Conservation (phyloP, 2,329 filamentous ascomycete species). For the Ascochyta fabae region DNA sequence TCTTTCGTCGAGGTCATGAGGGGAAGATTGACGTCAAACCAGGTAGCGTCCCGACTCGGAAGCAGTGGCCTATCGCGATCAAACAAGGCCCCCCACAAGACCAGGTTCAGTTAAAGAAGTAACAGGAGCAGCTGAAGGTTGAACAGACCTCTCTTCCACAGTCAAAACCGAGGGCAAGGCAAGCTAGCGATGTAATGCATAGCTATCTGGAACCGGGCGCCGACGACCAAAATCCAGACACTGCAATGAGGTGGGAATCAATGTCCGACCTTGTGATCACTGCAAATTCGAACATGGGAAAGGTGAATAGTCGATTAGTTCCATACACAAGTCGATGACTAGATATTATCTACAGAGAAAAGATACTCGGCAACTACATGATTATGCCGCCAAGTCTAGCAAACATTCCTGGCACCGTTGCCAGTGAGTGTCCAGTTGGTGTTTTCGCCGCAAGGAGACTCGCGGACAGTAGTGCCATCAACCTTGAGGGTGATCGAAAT, state of each 20-base stretch:
- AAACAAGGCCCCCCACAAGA: background rate
- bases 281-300: background rate
- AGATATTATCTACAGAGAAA: background rate
- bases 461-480: conserved; percentile 58
- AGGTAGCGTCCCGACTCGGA: conserved; percentile 9
- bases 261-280: too few relatives aligned
- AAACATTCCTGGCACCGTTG: conserved; percentile 44
- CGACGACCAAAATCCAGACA: too few relatives aligned
- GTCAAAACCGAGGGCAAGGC: too few relatives aligned
- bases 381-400: conserved; percentile 9
- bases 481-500: conserved; percentile 59
- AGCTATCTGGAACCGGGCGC: too few relatives aligned
- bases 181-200: too few relatives aligned
- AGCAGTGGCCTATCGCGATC: background rate
- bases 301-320: background rate
- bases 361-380: background rate
- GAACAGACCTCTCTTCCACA: too few relatives aligned
- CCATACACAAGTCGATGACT: background rate
- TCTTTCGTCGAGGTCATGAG: conserved; percentile 11
- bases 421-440: conserved; percentile 59
- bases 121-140: too few relatives aligned
- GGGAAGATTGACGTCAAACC: conserved; percentile 15
- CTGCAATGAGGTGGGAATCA: too few relatives aligned
- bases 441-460: conserved; percentile 61
- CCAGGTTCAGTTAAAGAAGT: background rate